phyloP scores from a whole-genome alignment of 257 asterid species.

The Agastache rugosa region DNA sequence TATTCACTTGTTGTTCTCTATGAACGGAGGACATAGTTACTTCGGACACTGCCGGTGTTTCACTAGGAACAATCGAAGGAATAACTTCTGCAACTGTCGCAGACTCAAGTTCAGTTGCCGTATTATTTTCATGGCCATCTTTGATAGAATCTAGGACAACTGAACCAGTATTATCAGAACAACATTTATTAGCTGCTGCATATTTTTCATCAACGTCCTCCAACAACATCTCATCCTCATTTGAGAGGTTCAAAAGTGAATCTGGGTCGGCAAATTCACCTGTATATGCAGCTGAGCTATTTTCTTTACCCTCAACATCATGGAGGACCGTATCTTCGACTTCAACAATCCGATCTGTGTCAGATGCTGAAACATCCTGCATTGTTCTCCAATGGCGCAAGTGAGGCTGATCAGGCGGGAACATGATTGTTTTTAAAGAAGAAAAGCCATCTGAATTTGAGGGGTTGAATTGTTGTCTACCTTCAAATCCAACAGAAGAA shows the following conservation, averaged over 20 bases:
- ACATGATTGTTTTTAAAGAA: constrained; percentile 43
- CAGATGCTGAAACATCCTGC: constrained; percentile 50
- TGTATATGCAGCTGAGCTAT: constrained; percentile 41
- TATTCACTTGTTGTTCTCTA: constrained; percentile 43
- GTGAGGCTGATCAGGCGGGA: constrained; percentile 52
- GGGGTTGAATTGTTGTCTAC: constrained; percentile 47
- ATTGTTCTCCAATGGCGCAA: constrained; percentile 50
- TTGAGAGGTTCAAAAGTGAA: constrained; percentile 84
- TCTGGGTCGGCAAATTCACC: constrained; percentile 78
- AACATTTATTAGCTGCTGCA: constrained; percentile 43
- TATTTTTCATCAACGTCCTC: constrained; percentile 61
- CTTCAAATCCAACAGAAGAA: constrained; percentile 52
- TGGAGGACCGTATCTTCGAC: constrained; percentile 43
- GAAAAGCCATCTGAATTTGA: constrained; percentile 52
- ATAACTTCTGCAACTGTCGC: constrained; percentile 43
- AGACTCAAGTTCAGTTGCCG: constrained; percentile 42
- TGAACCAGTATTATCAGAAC: constrained; percentile 41
- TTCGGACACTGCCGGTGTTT: constrained; percentile 44
- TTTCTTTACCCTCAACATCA: constrained; percentile 48
- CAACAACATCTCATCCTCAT: constrained; percentile 70
- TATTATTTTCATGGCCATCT: constrained; percentile 45
- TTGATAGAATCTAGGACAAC: constrained; percentile 48
- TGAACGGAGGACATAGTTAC: constrained; percentile 38
- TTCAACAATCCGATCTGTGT: constrained; percentile 42
- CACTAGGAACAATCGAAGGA: constrained; percentile 38